A percentile compares a stretch with the other conserved stretches of the same genome.
Evolutionary conservation across 1,284 basidiomycete species (phyloP).

Genomic region (Papiliotrema laurentii): DNA sequence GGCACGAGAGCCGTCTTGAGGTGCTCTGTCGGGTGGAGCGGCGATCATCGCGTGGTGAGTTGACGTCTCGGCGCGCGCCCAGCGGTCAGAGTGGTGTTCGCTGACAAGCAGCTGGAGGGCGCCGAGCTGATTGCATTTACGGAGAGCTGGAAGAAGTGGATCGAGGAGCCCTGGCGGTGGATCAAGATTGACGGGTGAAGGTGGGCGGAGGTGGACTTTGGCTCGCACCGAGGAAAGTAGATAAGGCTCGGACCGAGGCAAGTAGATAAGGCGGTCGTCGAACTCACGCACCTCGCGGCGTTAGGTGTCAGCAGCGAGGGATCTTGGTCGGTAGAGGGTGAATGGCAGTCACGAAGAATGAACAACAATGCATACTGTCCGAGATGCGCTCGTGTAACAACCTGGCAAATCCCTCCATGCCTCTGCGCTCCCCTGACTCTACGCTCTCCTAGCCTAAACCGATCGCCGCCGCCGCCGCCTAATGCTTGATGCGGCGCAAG

Average conservation of each 20-base stretch:
- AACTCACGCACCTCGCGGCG: no score
- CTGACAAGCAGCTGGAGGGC: conserved; percentile 57
- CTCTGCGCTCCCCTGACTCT: no score
- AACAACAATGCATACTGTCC: no score
- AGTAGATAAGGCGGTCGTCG: no score
- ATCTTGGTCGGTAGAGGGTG: no score
- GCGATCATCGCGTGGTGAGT: conserved; percentile 78
- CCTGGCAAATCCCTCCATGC: no score
- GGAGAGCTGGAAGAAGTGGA: conserved; percentile 78
- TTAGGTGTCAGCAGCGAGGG: no score
- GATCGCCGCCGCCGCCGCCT: no score
- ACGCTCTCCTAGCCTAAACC: no score
- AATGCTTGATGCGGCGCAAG: conserved; percentile 10
- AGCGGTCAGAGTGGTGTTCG: background rate
- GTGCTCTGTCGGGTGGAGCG: conserved; percentile 76
- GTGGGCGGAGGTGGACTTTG: background rate
- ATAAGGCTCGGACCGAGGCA: no score
- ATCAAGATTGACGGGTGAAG: conserved; percentile 18
- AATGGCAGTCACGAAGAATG: no score
- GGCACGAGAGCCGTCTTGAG: conserved; percentile 56
- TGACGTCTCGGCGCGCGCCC: background rate
- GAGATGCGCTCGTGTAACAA: background rate
- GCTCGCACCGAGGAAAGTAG: no score
- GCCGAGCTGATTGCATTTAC: conserved; percentile 88
- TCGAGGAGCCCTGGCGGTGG: conserved; percentile 69